A percentile compares a stretch with the other conserved stretches of the same genome.
phyloP scores from a whole-genome alignment of 164 flowering plant species.

The Echeveria elegans region DNA sequence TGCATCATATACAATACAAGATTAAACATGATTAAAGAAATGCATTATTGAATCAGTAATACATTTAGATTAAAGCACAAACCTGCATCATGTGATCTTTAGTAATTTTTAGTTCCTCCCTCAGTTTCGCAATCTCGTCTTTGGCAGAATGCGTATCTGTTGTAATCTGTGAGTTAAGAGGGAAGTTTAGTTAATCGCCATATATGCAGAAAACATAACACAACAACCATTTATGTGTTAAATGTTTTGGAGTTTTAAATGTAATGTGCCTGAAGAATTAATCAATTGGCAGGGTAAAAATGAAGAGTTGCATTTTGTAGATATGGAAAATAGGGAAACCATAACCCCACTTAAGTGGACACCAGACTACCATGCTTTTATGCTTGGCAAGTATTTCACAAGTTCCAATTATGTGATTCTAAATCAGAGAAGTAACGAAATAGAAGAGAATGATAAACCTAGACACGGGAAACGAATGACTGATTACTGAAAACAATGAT shows the following conservation, averaged over 20 bases:
- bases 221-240: not conserved
- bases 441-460: not conserved
- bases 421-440: not conserved
- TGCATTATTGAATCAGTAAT: not conserved
- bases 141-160: conserved; percentile 29
- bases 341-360: not conserved
- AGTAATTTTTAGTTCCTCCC: conserved; percentile 51
- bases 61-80: not conserved
- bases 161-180: conserved; percentile 18
- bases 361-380: not conserved
- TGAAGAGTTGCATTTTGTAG: not conserved
- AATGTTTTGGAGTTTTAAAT: not conserved
- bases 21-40: not conserved
- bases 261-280: not conserved
- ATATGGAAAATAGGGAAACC: not conserved
- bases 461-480: not conserved
- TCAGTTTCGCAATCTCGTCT: conserved; percentile 59
- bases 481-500: not conserved
- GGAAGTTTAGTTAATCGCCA: not conserved
- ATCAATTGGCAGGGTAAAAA: not conserved
- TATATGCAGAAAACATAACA: not conserved
- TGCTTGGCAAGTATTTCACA: not conserved
- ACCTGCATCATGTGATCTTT: conserved; percentile 94
- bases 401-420: not conserved
- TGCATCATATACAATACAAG: conserved; percentile 19